These are phyloP conservation scores for Capsella bursapastoris DNA, from an alignment of 345 rosid species.

Conservation along the genomic window DNA sequence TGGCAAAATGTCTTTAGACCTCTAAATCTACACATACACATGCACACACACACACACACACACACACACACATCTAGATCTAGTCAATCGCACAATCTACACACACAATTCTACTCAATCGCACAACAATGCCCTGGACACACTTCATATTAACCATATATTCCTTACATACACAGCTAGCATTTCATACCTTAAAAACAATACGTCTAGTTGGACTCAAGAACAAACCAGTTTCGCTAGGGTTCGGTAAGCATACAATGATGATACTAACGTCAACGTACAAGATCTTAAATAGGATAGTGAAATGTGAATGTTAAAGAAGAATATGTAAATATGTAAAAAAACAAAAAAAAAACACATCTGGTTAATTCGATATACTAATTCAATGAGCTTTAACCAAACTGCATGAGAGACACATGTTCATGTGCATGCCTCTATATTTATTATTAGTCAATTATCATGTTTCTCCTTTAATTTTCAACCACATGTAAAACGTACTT, in stretches of 20 bases:
- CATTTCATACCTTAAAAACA: not conserved
- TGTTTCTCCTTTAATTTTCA: slow-evolving; percentile 12
- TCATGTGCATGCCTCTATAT: slow-evolving; percentile 34
- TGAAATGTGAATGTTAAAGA: slow-evolving; percentile 20
- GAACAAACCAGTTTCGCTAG: not conserved
- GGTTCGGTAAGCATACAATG: not conserved
- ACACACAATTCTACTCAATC: not conserved
- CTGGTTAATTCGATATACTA: slow-evolving; percentile 18
- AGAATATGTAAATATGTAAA: not conserved
- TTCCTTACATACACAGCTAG: not conserved
- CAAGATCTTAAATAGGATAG: slow-evolving; percentile 19
- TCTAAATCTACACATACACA: not conserved
- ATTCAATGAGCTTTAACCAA: slow-evolving; percentile 33
- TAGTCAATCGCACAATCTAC: not conserved
- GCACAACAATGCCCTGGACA: not conserved
- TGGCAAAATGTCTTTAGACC: not conserved
- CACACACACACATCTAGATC: not conserved
- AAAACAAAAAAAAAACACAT: not conserved
- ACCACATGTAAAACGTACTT: slow-evolving; percentile 29
- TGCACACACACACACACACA: no score
- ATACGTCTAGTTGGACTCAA: not conserved
- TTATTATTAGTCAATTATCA: slow-evolving; percentile 19
- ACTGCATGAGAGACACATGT: slow-evolving; percentile 44
- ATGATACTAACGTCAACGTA: not conserved
- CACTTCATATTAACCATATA: not conserved